A percentile compares a stretch with the other conserved stretches of the same genome.
Evolutionary conservation across 768 basidiomycete genomes (phyloP).

Genomic region (Sporobolomyces phaffii): DNA sequence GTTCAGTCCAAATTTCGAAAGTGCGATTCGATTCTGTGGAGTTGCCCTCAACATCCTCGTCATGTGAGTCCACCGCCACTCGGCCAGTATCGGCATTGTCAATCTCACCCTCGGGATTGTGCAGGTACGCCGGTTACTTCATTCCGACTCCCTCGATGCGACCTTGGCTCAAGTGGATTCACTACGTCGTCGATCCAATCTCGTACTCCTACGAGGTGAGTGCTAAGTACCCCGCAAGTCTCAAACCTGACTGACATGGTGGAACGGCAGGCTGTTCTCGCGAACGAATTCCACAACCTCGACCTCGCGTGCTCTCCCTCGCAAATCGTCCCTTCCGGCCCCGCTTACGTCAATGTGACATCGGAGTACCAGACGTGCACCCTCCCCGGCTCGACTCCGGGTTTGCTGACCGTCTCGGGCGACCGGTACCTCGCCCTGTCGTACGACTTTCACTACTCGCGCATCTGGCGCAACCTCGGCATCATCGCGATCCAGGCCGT

Average conservation of each 20-base stretch:
- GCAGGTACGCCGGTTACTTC: constrained; percentile 35
- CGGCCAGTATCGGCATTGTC: constrained; percentile 37
- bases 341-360: constrained; percentile 17
- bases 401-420: constrained; percentile 53
- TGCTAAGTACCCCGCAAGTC: background rate
- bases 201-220: constrained; percentile 42
- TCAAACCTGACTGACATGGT: background rate
- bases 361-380: constrained; percentile 29
- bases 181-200: constrained; percentile 41
- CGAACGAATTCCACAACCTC: constrained; percentile 36
- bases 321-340: constrained; percentile 39
- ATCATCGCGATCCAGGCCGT: constrained; percentile 43
- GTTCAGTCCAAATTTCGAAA: constrained; percentile 32
- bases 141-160: constrained; percentile 39
- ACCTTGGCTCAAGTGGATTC: constrained; percentile 39
- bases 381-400: constrained; percentile 51
- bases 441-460: constrained; percentile 49
- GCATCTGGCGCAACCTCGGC: constrained; percentile 51
- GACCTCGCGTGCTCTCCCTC: constrained; percentile 27
- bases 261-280: constrained; percentile 34
- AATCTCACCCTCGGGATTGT: constrained; percentile 39
- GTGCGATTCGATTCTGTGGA: constrained; percentile 37
- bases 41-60: constrained; percentile 38
- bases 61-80: constrained; percentile 7
- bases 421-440: constrained; percentile 61